Base-by-base conservation (phyloP, 768 basidiomycete genomes). In the Lactarius tabidus region DNA sequence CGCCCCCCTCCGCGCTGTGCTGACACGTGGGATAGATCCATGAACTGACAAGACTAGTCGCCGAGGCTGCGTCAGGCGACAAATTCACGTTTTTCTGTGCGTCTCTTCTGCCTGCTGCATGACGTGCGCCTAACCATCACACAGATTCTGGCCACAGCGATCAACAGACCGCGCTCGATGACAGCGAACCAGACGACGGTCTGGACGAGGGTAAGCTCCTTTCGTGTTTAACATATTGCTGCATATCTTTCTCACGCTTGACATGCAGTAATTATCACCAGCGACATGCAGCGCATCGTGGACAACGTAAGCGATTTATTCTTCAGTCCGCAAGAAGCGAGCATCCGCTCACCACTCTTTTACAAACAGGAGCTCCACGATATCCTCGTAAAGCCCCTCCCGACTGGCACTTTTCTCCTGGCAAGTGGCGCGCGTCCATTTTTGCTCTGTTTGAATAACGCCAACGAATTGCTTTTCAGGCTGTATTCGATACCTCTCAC, bases 81-180 rank as follows among this genome's bases (percentile, higher is more conserved):
- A 65, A 29, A 28, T 68, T 72, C 17, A 65, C 59, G 9, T 73
- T 75, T 33, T 61, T 72, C 28, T 75, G 74, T 75, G 41, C 12
- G 73, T 60, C 23, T 23, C 41, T 33, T n/a, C 5, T 20, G 12
- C 18, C 35, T 15, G 20, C 6, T 26, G 12, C 4, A 2, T 6
- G 26, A 18, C 33, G 33, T 14, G 12, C n/a, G 9, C 6, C 36
- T 61, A 26, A 57, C 7, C 35, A 7, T 20, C 14, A 28, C 41
- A 10, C 33, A 74, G 73, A 67, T 29, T 69, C 71, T 4, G 73
- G 73, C 1, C 72, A 74, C 31, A 70, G 71, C 1, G 70, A 67
- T n/a, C 73, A 73, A 41, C 59, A 67, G 23, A 8, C 54, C 0
- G 57, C 67, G 39, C 4, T 9, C 12, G 67, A 64, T 48, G 45